phyloP scores from a whole-genome alignment of 2,329 filamentous ascomycete genomes.

The Fusarium xylarioides region DNA sequence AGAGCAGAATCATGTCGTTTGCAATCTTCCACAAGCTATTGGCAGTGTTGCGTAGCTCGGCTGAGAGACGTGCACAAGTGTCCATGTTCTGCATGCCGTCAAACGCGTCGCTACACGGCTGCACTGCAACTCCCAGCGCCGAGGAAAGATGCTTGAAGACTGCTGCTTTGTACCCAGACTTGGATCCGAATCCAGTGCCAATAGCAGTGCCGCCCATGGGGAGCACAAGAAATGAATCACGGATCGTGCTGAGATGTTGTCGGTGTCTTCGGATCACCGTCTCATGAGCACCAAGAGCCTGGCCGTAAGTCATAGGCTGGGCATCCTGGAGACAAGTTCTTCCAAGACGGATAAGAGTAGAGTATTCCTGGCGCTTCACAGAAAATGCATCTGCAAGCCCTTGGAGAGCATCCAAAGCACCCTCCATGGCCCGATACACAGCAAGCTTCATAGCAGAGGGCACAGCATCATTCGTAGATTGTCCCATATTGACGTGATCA shows the following conservation, averaged over 20 bases:
- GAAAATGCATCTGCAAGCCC: background rate
- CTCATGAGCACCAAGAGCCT: conserved; percentile 1
- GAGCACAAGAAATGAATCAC: background rate
- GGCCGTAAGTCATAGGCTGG: conserved; percentile 1
- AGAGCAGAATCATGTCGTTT: conserved; percentile 2
- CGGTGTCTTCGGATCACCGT: background rate
- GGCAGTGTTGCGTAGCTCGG: background rate
- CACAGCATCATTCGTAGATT: conserved; percentile 1
- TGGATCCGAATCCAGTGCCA: conserved; percentile 1
- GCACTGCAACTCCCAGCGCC: background rate
- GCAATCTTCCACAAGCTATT: conserved; percentile 9
- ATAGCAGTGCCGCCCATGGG: conserved; percentile 3
- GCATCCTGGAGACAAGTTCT: conserved; percentile 4
- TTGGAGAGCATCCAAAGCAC: background rate
- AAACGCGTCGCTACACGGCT: background rate
- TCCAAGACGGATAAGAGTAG: background rate
- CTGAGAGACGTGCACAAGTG: background rate
- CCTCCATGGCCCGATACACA: background rate
- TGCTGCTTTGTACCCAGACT: background rate
- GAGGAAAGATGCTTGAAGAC: background rate
- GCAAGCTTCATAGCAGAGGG: conserved; percentile 6
- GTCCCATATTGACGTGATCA: conserved; percentile 6
- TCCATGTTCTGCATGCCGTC: conserved; percentile 11
- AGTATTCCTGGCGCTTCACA: background rate
- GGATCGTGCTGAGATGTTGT: background rate